A percentile compares a stretch with the other conserved stretches of the same genome.
phyloP scores from a whole-genome alignment of 768 basidiomycete genomes.

The Mycena filopes region DNA sequence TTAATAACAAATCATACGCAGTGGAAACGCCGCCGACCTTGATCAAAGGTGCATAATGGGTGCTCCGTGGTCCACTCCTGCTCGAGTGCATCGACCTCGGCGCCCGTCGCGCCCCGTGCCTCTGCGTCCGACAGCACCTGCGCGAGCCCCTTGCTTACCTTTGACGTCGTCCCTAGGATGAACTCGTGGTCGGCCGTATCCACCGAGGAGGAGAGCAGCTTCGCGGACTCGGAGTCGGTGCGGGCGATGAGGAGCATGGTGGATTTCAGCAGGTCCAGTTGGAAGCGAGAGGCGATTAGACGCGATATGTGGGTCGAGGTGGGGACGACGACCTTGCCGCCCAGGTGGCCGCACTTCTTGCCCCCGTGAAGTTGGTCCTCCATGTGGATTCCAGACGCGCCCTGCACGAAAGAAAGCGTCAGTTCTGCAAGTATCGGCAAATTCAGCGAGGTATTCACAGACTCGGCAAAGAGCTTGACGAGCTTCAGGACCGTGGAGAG shows the following conservation, averaged over 20 bases:
- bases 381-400: constrained; percentile 89
- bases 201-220: constrained; percentile 84
- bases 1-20: neutral
- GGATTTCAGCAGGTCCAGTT: constrained; percentile 89
- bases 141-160: constrained; percentile 64
- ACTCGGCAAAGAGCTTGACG: constrained; percentile 94
- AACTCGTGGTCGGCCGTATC: constrained; percentile 87
- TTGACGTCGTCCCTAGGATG: constrained; percentile 70
- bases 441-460: constrained; percentile 53
- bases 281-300: constrained; percentile 87
- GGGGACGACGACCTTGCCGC: constrained; percentile 93
- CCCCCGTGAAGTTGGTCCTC: constrained; percentile 96
- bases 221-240: constrained; percentile 90
- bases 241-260: constrained; percentile 92
- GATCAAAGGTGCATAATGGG: constrained; percentile 83
- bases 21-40: constrained; percentile 59
- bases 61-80: constrained; percentile 76
- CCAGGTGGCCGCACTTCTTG: constrained; percentile 94
- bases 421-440: neutral
- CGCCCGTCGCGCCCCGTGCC: constrained; percentile 67
- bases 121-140: constrained; percentile 79
- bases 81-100: constrained; percentile 80
- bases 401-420: constrained; percentile 50
- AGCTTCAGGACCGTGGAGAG: constrained; percentile 96
- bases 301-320: constrained; percentile 88